phyloP scores from a whole-genome alignment of 2,329 filamentous ascomycete genomes.

The Teratosphaeria destructans region DNA sequence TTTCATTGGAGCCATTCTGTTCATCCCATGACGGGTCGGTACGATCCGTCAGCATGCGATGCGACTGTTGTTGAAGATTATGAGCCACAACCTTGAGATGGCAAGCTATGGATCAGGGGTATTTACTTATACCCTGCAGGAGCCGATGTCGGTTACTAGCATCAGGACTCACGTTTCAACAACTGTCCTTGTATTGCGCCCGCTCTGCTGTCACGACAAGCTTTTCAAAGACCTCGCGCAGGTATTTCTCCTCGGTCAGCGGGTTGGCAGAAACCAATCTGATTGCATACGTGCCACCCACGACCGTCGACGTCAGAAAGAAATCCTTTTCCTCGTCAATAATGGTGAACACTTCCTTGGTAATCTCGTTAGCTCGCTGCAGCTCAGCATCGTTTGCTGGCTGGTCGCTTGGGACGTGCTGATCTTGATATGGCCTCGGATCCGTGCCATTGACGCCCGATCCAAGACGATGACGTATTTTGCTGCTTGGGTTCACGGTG shows the following conservation, averaged over 20 bases:
- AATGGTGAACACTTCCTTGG: constrained; percentile 63
- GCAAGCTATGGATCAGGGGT: no score
- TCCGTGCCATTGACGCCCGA: constrained; percentile 19
- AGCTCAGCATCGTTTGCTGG: constrained; percentile 31
- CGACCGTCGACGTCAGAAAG: constrained; percentile 68
- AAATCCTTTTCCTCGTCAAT: constrained; percentile 67
- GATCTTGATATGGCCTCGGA: constrained; percentile 20
- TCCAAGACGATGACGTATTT: constrained; percentile 16
- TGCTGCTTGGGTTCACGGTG: constrained; percentile 43
- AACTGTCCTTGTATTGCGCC: constrained; percentile 24
- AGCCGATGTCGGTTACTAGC: no score
- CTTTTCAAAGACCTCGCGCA: constrained; percentile 64
- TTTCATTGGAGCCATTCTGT: no score
- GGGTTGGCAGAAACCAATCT: constrained; percentile 66
- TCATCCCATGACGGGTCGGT: no score
- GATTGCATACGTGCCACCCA: constrained; percentile 67
- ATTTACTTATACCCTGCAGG: no score
- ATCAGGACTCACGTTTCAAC: no score
- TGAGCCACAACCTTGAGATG: no score
- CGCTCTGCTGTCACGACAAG: constrained; percentile 56
- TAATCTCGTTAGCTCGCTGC: constrained; percentile 54
- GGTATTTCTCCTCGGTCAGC: constrained; percentile 59
- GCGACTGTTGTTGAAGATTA: no score
- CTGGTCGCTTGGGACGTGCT: constrained; percentile 12
- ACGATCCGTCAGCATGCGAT: no score